Evolutionary conservation across 805 yeast genomes (phyloP).

Genomic region (Candida peoriensis): DNA sequence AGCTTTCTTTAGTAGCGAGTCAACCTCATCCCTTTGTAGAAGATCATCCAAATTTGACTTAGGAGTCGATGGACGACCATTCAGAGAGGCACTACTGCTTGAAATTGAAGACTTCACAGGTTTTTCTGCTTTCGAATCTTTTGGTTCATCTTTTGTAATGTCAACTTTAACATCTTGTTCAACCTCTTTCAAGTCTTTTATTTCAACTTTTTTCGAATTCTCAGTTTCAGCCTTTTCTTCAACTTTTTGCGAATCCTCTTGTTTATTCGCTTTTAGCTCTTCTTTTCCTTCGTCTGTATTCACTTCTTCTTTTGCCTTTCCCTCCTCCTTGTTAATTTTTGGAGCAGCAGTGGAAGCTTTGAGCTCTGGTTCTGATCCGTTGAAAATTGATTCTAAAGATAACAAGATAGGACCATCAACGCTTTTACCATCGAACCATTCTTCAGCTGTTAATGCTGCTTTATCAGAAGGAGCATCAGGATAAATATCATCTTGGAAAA

Average conservation of each 20-base stretch:
- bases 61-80: conserved; percentile 27
- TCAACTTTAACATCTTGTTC: no score
- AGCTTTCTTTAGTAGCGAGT: conserved; percentile 43
- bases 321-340: conserved; percentile 22
- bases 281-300: conserved; percentile 19
- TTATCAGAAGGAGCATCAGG: conserved; percentile 83
- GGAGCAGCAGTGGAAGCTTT: conserved; percentile 27
- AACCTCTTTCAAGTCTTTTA: no score
- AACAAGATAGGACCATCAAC: conserved; percentile 80
- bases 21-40: conserved; percentile 43
- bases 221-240: no score
- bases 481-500: conserved; percentile 87
- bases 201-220: conserved; percentile 11
- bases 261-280: conserved; percentile 17
- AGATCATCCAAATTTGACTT: conserved; percentile 44
- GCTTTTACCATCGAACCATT: conserved; percentile 74
- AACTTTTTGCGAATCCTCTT: no score
- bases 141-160: no score
- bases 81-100: no score
- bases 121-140: conserved; percentile 11
- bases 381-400: conserved; percentile 70
- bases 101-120: not conserved
- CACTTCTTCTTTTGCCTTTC: conserved; percentile 18
- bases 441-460: conserved; percentile 75
- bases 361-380: conserved; percentile 59